Base-by-base conservation (phyloP, 345 rosid genomes). In the Cardamine occulta region DNA sequence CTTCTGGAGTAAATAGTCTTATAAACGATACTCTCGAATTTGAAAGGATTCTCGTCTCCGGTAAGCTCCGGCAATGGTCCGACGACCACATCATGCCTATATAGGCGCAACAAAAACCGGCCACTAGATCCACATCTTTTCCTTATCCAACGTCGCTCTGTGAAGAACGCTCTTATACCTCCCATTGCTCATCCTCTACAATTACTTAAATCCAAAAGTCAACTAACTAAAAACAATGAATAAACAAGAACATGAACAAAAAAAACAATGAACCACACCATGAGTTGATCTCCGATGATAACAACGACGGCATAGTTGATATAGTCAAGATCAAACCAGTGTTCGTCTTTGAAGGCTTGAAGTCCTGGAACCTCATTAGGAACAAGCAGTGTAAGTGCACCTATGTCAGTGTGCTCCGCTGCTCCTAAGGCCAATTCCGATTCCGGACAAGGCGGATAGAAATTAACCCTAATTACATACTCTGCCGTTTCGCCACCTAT, bases 61-160 rank as follows among this genome's bases (percentile, higher is more conserved):
- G 39, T 56, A 56, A 29, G 61, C 21, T 56, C 61, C 21, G 39
- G 21, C 21, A 56, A 29, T n/a, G 39, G 39, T 29, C 61, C 61
- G 19, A 55, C 19, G 0, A 15, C 7, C 60, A 55, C 1, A 55
- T 29, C 60, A 28, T 7, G 6, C 37, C 19, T 55, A n/a, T n/a
- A n/a, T n/a, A 14, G 37, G 21, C 19, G 35, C 12, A 15, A 55
- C 37, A 14, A 55, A 55, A 55, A 55, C 37, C 2, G 60, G 60
- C 60, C 60, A 55, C 0, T 34, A 54, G 1, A 54, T 54, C 32
- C 58, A 24, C 32, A 54, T 13, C 0, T 13, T 54, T 6, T 24
- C 58, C 58, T 54, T 54, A 54, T 54, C 34, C 34, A 13, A 24
- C 2, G 1, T 12, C 0, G 34, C 58, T 54, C 58, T 54, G 32